Base-by-base conservation (phyloP, 164 flowering plant genomes). In the Macadamia tetraphylla region DNA sequence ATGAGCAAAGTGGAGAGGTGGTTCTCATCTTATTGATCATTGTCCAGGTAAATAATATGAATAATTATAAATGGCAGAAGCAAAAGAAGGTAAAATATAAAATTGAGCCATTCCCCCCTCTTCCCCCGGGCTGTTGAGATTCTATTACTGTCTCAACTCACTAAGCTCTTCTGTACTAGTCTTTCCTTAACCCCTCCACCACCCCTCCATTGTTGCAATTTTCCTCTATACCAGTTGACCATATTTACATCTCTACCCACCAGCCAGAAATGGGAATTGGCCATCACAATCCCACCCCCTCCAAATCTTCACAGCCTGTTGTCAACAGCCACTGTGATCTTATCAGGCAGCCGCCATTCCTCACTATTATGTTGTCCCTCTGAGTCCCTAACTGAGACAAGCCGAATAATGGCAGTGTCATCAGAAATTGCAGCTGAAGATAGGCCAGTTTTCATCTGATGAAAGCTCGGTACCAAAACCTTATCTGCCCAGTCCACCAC, bases 401-500 rank as follows among this genome's bases (percentile, higher is more conserved):
- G 88, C 76, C 80, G 72, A 9, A 83, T 79, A 9, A 73, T 64
- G 61, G 66, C 53, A 3, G 66, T 67, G 35, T 78, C 83, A 9
- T 70, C 74, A 6, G 58, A 6, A 12, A 11, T 0, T 44, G 12
- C 29, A 31, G 29, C 48, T 49, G 67, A 53, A 0, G 78, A 74
- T 14, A 82, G 17, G 6, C 73, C 57, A 3, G 71, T 60, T 65
- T 83, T 88, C 66, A 94, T 80, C 70, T 86, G 87, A 6, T 78
- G 82, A 60, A 94, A 81, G 70, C 82, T 75, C 7, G 99, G 94
- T 23, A 75, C 83, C 60, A 94, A 55, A 6, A 80, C 91, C 53
- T 79, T 84, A 56, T 88, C 91, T 3, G 69, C 62, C 95, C 95
- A 94, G 58, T 89, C 86, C 56, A 85, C 94, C 23, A 90, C 70